Conservation (phyloP, 2,329 filamentous ascomycete species). For the Pseudophaeomoniella oleicola region DNA sequence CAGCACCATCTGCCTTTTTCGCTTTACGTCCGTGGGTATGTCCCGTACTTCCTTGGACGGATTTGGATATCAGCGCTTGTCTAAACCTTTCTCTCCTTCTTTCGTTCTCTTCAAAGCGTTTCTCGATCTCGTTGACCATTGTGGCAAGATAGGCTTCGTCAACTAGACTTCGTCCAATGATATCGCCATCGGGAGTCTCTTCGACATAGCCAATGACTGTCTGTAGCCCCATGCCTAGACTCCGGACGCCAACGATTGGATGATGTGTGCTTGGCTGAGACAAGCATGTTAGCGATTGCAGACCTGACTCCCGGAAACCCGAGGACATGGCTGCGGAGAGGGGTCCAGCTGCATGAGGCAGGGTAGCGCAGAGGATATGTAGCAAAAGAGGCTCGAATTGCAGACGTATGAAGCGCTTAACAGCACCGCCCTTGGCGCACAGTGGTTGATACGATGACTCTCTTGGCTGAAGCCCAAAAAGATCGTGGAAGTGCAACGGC, state of each 20-base stretch:
- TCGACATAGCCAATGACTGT: constrained; percentile 52
- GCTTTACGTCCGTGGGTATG: constrained; percentile 9
- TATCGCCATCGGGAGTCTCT: constrained; percentile 20
- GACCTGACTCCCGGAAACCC: constrained; percentile 82
- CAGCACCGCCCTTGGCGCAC: too few species aligned
- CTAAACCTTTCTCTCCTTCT: constrained; percentile 25
- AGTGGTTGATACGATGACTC: too few species aligned
- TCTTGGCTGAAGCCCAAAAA: constrained; percentile 35
- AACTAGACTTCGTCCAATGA: too few species aligned
- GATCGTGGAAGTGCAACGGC: constrained; percentile 10
- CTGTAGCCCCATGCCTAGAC: constrained; percentile 68
- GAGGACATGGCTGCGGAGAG: constrained; percentile 63
- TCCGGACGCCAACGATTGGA: constrained; percentile 75
- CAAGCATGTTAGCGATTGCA: constrained; percentile 45
- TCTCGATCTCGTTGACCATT: constrained; percentile 56
- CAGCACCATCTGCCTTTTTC: constrained; percentile 10
- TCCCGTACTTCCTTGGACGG: constrained; percentile 7
- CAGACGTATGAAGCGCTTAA: constrained; percentile 7
- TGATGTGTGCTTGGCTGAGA: constrained; percentile 20
- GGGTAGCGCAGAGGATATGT: constrained; percentile 67
- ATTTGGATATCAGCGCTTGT: constrained; percentile 7
- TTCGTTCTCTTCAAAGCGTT: constrained; percentile 30
- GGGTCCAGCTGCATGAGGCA: constrained; percentile 58
- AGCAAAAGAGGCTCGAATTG: constrained; percentile 38
- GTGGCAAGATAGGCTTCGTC: constrained; percentile 51